These are phyloP conservation scores for Scedosporium boydii DNA, from an alignment of 2,329 filamentous ascomycete genomes.

Conservation along the genomic window DNA sequence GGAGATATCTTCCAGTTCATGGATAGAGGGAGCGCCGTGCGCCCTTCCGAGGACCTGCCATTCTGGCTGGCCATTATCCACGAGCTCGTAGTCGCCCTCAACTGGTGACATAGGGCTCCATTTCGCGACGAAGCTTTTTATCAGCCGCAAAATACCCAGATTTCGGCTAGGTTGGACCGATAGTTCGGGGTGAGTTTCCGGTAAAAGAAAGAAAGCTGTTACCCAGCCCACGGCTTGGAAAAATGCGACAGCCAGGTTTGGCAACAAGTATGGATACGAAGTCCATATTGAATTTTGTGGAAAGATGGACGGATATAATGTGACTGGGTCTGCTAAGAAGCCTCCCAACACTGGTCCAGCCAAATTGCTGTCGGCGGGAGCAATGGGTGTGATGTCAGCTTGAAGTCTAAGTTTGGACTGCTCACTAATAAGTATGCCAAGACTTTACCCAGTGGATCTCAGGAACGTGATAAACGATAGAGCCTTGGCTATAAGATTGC, in stretches of 20 bases:
- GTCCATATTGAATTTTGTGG: neutral
- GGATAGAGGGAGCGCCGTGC: too few species aligned
- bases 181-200: neutral
- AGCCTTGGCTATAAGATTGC: neutral
- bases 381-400: too few species aligned
- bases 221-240: neutral
- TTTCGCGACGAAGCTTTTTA: neutral
- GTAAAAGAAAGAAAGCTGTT: neutral
- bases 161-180: neutral
- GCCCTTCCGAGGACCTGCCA: too few species aligned
- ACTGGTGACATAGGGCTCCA: too few species aligned
- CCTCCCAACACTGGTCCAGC: neutral
- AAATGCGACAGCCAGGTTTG: neutral
- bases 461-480: neutral
- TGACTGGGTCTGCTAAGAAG: neutral
- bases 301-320: neutral
- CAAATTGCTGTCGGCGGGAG: neutral
- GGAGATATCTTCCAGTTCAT: neutral
- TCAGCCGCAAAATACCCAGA: neutral
- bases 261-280: neutral
- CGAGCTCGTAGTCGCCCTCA: too few species aligned
- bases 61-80: too few species aligned
- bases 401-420: too few species aligned
- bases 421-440: too few species aligned
- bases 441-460: neutral